These are phyloP conservation scores for Phytophthora boehmeriae DNA, from an alignment of 352 stramenopile genomes.

Conservation along the genomic window DNA sequence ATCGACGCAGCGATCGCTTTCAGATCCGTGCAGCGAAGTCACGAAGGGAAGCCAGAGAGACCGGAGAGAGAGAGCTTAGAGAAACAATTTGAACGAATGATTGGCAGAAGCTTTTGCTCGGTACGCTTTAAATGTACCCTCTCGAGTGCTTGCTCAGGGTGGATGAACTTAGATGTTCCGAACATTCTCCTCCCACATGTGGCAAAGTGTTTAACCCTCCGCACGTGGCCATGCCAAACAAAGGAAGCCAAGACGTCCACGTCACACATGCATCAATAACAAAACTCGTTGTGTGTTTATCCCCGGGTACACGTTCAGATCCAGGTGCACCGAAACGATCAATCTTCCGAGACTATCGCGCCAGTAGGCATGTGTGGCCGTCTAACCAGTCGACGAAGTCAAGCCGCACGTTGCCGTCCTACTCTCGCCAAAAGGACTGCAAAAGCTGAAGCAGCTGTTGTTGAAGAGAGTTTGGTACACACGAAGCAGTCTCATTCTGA, in stretches of 20 bases:
- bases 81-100: background rate
- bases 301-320: constrained; percentile 1
- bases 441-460: constrained; percentile 11
- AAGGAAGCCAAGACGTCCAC: background rate
- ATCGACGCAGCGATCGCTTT: constrained; percentile 1
- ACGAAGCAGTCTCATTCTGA: constrained; percentile 7
- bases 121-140: background rate
- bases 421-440: background rate
- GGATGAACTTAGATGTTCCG: constrained; percentile 4
- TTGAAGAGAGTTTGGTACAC: constrained; percentile 7
- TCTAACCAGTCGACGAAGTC: too few species aligned
- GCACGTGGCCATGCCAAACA: background rate
- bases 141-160: too few species aligned
- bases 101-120: background rate
- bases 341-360: background rate
- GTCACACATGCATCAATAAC: too few species aligned
- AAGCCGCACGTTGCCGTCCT: background rate
- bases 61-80: background rate
- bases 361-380: background rate
- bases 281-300: too few species aligned
- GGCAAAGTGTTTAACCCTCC: constrained; percentile 8
- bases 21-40: background rate
- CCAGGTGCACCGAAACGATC: constrained; percentile 22
- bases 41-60: background rate
- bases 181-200: constrained; percentile 11